Evolutionary conservation across 176 grass and related monocot genomes (phyloP).

Genomic region (Phoenix dactylifera): DNA sequence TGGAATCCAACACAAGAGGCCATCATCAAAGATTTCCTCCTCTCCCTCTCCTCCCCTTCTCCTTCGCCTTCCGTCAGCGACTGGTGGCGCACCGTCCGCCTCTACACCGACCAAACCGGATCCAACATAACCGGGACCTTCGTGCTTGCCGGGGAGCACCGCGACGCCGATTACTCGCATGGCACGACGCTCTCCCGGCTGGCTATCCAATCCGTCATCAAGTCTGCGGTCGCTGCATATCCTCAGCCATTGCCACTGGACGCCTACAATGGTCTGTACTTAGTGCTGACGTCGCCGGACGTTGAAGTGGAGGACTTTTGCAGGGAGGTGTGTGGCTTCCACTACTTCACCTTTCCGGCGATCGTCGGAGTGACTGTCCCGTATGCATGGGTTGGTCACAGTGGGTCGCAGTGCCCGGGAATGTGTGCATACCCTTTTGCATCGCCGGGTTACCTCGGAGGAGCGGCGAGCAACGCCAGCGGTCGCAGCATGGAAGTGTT

Average conservation of each 20-base stretch:
- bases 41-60: conserved; percentile 38
- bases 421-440: conserved; percentile 80
- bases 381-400: conserved; percentile 82
- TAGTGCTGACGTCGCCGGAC: conserved; percentile 81
- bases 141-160: conserved; percentile 46
- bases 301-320: conserved; percentile 74
- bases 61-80: conserved; percentile 37
- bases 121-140: conserved; percentile 46
- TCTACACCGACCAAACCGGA: conserved; percentile 75
- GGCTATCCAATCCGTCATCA: conserved; percentile 62
- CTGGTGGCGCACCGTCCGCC: conserved; percentile 60
- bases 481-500: conserved; percentile 21
- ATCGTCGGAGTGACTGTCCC: conserved; percentile 70
- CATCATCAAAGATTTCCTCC: conserved; percentile 70
- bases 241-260: conserved; percentile 51
- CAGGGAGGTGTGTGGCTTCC: conserved; percentile 81
- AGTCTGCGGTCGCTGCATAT: conserved; percentile 37
- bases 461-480: conserved; percentile 6
- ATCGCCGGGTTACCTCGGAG: conserved; percentile 21
- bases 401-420: conserved; percentile 60
- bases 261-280: conserved; percentile 52
- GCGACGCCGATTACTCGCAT: conserved; percentile 50
- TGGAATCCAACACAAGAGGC: conserved; percentile 49
- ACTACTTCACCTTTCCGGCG: conserved; percentile 75
- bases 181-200: conserved; percentile 51